Percentiles rank a stretch among this genome's conserved stretches.
phyloP scores from a whole-genome alignment of 2,329 filamentous ascomycete species.

The Xylaria sp. region DNA sequence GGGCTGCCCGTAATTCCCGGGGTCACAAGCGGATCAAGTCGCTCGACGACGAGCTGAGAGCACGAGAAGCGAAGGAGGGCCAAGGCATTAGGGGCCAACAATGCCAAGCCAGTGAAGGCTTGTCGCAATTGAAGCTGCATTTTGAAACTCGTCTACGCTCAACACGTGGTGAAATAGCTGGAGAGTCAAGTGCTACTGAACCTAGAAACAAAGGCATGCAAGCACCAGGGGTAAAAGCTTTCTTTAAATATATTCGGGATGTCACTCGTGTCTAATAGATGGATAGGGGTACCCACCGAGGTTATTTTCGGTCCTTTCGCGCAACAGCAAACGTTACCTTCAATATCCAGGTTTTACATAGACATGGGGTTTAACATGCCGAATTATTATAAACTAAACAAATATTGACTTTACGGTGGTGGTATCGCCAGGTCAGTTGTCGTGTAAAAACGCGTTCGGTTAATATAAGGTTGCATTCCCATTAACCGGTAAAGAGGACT shows the following conservation, averaged over 20 bases:
- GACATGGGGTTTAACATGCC: not conserved
- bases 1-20: conserved; percentile 42
- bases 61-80: conserved; percentile 45
- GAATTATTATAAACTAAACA: not conserved
- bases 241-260: conserved; percentile 18
- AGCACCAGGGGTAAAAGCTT: not conserved
- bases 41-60: conserved; percentile 45
- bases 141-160: conserved; percentile 1
- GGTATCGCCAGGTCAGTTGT: not conserved
- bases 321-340: not conserved
- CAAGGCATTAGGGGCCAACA: conserved; percentile 13
- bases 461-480: conserved; percentile 26
- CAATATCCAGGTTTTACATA: not conserved
- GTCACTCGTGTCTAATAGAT: not conserved
- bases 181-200: not conserved
- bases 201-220: not conserved
- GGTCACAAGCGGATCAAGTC: conserved; percentile 44
- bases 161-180: not conserved
- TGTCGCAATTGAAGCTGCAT: conserved; percentile 26
- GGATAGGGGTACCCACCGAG: not conserved
- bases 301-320: not conserved
- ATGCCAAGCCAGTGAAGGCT: conserved; percentile 15
- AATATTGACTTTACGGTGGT: not conserved
- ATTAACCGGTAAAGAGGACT: conserved; percentile 29
- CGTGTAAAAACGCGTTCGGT: conserved; percentile 22